Conservation (phyloP, 257 asterid species). For the Rubia yunnanensis region DNA sequence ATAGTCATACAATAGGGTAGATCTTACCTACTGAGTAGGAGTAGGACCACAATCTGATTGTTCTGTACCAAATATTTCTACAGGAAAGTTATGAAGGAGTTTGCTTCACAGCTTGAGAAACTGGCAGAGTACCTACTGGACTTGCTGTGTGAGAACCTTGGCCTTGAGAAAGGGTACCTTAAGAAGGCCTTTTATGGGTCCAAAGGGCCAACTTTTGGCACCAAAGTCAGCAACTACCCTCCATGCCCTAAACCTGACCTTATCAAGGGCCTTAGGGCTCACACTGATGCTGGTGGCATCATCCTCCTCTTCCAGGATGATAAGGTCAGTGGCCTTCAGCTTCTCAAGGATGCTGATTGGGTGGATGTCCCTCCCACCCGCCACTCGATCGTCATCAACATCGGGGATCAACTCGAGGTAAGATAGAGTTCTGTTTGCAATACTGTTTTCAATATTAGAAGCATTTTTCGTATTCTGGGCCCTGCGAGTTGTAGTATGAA, state of each 20-base stretch:
- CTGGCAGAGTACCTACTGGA: conserved; percentile 58
- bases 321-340: conserved; percentile 70
- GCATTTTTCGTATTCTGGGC: too few relatives aligned
- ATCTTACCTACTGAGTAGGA: conserved; percentile 13
- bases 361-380: conserved; percentile 67
- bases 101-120: conserved; percentile 48
- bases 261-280: conserved; percentile 69
- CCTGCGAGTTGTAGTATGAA: too few relatives aligned
- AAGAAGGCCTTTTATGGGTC: conserved; percentile 59
- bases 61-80: not conserved
- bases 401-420: conserved; percentile 73
- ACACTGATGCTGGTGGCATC: conserved; percentile 75
- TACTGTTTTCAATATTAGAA: too few relatives aligned
- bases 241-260: conserved; percentile 67
- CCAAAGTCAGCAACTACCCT: conserved; percentile 68
- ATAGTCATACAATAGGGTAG: not conserved
- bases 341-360: conserved; percentile 62
- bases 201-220: conserved; percentile 59
- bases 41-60: conserved; percentile 5
- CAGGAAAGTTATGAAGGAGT: conserved; percentile 59
- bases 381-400: conserved; percentile 61
- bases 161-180: conserved; percentile 58
- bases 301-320: conserved; percentile 70
- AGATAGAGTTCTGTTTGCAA: not conserved
- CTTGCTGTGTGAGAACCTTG: conserved; percentile 66